These are phyloP conservation scores for Cryptococcus amylolentus DNA, from an alignment of 1,284 basidiomycete species.

Conservation along the genomic window DNA sequence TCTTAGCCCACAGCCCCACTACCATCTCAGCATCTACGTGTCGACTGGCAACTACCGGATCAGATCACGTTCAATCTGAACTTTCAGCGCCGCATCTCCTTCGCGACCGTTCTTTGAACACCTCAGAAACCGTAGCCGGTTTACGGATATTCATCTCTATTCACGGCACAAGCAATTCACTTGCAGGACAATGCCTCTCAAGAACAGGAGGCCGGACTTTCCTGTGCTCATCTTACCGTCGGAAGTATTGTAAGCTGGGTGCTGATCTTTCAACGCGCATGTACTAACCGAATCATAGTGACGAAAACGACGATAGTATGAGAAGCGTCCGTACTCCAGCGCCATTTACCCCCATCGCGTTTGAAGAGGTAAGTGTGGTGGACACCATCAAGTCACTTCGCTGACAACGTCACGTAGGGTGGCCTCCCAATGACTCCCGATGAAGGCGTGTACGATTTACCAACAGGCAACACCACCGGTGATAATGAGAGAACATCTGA, in stretches of 20 bases:
- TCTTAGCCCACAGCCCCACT: no score
- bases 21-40: not conserved
- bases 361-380: conserved; percentile 14
- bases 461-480: conserved; percentile 10
- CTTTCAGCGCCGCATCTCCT: not conserved
- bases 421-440: conserved; percentile 40
- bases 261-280: not conserved
- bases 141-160: not conserved
- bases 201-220: conserved; percentile 24
- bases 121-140: not conserved
- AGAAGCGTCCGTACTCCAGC: conserved; percentile 26
- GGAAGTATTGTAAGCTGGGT: not conserved
- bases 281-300: not conserved
- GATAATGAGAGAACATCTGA: conserved; percentile 3
- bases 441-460: conserved; percentile 24
- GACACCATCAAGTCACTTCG: not conserved
- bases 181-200: conserved; percentile 20
- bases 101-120: not conserved
- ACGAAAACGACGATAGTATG: conserved; percentile 1
- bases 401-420: conserved; percentile 10
- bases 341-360: conserved; percentile 20
- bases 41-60: not conserved
- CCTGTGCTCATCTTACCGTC: conserved; percentile 18
- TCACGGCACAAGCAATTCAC: not conserved
- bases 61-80: no score